Evolutionary conservation across 116 monocot genomes (phyloP).

Genomic region (Zostera marina): DNA sequence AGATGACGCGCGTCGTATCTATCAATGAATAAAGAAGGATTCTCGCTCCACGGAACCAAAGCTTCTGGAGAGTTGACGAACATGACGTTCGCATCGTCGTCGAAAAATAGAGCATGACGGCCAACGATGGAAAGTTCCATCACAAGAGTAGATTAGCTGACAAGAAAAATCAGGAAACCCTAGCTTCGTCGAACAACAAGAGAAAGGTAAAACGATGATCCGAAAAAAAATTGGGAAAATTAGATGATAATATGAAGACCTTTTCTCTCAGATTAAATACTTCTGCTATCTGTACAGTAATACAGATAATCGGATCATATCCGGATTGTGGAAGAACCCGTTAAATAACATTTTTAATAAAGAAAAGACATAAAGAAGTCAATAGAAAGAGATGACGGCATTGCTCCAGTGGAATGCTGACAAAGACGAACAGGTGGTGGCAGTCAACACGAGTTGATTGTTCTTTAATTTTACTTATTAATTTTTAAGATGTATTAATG

Average conservation of each 20-base stretch:
- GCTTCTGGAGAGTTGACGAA: slow-evolving; percentile 63
- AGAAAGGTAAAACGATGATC: not conserved
- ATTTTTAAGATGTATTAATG: no score
- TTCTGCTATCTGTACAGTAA: no score
- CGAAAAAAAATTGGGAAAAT: not conserved
- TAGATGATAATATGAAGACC: not conserved
- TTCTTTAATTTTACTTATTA: no score
- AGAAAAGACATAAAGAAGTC: no score
- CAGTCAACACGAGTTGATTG: no score
- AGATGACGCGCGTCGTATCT: slow-evolving; percentile 91
- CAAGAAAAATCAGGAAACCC: not conserved
- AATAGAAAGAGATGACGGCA: no score
- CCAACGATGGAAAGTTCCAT: slow-evolving; percentile 34
- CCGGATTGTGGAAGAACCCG: no score
- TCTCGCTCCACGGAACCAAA: slow-evolving; percentile 59
- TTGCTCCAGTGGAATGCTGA: no score
- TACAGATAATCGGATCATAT: no score
- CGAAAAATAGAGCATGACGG: slow-evolving; percentile 73
- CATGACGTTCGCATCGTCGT: slow-evolving; percentile 59
- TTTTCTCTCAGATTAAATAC: no score
- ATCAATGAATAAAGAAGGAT: slow-evolving; percentile 59
- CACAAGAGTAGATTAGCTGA: not conserved
- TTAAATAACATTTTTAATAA: no score
- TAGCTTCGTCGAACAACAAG: not conserved
- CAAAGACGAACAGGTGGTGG: no score